Evolutionary conservation across 352 stramenopile species (phyloP).

Genomic region (Thalassiosira oceanica): DNA sequence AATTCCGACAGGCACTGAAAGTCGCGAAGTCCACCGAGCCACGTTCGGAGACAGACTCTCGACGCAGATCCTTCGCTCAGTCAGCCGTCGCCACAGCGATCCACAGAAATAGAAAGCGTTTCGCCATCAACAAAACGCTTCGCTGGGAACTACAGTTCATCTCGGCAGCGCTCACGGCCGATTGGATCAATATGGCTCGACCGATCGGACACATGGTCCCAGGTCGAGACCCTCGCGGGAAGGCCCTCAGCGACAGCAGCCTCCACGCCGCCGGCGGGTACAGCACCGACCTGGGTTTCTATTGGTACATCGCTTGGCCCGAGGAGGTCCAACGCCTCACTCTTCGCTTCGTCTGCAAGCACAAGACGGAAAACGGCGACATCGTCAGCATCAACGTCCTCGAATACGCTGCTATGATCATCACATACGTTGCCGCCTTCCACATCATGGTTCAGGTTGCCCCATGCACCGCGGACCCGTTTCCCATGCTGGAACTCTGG

Average conservation of each 20-base stretch:
- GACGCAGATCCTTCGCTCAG: not conserved
- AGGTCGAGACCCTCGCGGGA: not conserved
- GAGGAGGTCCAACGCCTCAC: not conserved
- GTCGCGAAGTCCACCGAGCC: not conserved
- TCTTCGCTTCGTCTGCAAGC: not conserved
- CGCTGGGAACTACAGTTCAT: conserved; percentile 20
- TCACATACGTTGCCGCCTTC: conserved; percentile 22
- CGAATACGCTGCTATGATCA: conserved; percentile 25
- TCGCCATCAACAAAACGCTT: conserved; percentile 16
- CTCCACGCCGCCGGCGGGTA: conserved; percentile 10
- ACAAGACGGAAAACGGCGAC: not conserved
- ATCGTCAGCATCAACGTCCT: conserved; percentile 30
- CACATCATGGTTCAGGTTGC: not conserved
- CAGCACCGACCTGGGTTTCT: conserved; percentile 8
- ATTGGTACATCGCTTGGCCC: conserved; percentile 23
- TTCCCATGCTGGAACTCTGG: conserved; percentile 7
- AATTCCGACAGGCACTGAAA: conserved; percentile 13
- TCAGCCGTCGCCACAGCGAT: not conserved
- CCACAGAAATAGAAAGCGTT: not conserved
- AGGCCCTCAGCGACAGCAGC: conserved; percentile 2
- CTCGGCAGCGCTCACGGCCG: not conserved
- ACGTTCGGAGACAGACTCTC: not conserved
- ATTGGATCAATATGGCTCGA: not conserved
- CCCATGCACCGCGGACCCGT: not conserved
- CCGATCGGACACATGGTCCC: conserved; percentile 11